Percentiles rank a stretch among this genome's conserved stretches.
Evolutionary conservation across 2,329 filamentous ascomycete species (phyloP).

Genomic region (Aaosphaeria arxii): DNA sequence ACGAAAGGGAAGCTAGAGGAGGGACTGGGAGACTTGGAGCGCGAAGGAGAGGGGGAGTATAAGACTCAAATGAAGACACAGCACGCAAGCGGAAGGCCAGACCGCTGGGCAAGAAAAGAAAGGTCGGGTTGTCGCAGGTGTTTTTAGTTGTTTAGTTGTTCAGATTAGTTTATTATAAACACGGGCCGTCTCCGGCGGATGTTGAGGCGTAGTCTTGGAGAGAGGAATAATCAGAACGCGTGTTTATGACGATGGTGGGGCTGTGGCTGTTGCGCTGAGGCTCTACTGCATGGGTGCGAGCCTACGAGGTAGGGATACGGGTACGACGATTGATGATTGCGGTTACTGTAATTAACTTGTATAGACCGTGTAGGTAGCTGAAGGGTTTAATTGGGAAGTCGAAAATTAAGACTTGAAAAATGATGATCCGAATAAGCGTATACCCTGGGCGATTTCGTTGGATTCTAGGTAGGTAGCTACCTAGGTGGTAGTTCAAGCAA

Average conservation of each 20-base stretch:
- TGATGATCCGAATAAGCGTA: too few relatives aligned
- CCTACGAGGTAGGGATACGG: neutral
- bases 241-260: slow-evolving; percentile 8
- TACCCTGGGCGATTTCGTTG: too few relatives aligned
- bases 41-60: neutral
- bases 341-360: too few relatives aligned
- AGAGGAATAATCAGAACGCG: slow-evolving; percentile 3
- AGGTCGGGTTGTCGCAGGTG: neutral
- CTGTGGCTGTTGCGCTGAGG: slow-evolving; percentile 2
- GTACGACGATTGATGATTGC: too few relatives aligned
- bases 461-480: too few relatives aligned
- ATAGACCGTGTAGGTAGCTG: too few relatives aligned
- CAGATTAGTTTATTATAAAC: neutral
- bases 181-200: slow-evolving; percentile 1
- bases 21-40: neutral
- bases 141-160: too few relatives aligned
- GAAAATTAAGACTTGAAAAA: too few relatives aligned
- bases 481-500: too few relatives aligned
- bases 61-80: too few relatives aligned
- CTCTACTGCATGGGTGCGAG: slow-evolving; percentile 2
- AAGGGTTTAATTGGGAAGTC: too few relatives aligned
- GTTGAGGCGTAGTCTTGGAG: neutral
- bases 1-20: slow-evolving; percentile 3
- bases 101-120: neutral
- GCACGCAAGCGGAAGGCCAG: slow-evolving; percentile 1